A percentile compares a stretch with the other conserved stretches of the same genome.
These are phyloP conservation scores for Ophiostoma sp. DNA, from an alignment of 2,329 filamentous ascomycete genomes.

Conservation along the genomic window DNA sequence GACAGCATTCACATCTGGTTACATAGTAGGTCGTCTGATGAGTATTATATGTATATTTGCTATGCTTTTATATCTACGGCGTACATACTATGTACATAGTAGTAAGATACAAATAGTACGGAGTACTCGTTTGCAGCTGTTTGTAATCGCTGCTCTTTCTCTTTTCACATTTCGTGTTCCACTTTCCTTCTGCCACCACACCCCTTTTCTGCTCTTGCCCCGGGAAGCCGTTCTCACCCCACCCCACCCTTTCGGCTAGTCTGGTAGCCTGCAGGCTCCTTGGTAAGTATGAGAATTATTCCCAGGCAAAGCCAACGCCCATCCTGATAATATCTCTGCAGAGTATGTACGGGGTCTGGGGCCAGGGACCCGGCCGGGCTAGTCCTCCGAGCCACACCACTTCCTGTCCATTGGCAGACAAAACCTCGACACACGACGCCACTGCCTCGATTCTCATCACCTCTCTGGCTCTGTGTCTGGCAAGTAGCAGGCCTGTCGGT, in stretches of 20 bases:
- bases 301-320: background rate
- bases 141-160: background rate
- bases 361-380: constrained; percentile 11
- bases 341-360: background rate
- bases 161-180: background rate
- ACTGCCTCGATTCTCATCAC: constrained; percentile 8
- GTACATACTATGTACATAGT: no score
- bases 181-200: constrained; percentile 5
- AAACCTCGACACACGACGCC: constrained; percentile 2
- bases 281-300: background rate
- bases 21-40: no score
- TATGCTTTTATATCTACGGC: no score
- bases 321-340: background rate
- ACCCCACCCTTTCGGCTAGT: constrained; percentile 1
- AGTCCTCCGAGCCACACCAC: background rate
- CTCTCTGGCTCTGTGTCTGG: background rate
- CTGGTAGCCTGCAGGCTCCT: background rate
- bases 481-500: background rate
- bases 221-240: background rate
- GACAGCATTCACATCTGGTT: no score
- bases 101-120: no score
- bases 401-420: background rate
- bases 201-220: constrained; percentile 8
- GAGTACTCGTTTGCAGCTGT: no score
- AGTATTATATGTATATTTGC: no score